Conservation (phyloP, 2,329 filamentous ascomycete species). For the Botrytis medusae region DNA sequence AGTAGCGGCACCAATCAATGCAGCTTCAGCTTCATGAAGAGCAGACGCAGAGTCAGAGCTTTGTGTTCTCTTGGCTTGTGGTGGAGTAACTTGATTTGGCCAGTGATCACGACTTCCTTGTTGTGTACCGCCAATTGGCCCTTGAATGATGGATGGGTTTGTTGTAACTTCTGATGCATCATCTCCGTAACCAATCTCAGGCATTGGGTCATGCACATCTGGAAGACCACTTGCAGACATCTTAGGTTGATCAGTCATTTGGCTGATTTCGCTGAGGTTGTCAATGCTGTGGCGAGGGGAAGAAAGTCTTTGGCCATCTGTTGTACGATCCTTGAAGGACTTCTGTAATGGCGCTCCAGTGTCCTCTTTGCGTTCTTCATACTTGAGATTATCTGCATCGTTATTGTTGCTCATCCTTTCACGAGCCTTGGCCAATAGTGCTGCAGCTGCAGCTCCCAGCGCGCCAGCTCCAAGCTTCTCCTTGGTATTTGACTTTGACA, state of each 20-base stretch:
- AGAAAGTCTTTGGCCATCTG: constrained; percentile 52
- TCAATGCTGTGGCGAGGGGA: constrained; percentile 60
- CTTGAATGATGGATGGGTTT: constrained; percentile 81
- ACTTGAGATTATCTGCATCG: constrained; percentile 34
- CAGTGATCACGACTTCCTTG: constrained; percentile 47
- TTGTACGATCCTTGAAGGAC: constrained; percentile 65
- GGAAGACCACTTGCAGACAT: constrained; percentile 72
- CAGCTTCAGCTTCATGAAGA: constrained; percentile 40
- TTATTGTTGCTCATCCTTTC: constrained; percentile 30
- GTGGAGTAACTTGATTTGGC: constrained; percentile 56
- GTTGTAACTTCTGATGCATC: constrained; percentile 69
- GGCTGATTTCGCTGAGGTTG: constrained; percentile 48
- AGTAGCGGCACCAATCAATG: constrained; percentile 49
- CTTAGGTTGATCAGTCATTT: constrained; percentile 46
- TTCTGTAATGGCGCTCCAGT: constrained; percentile 57
- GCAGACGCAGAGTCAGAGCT: constrained; percentile 31
- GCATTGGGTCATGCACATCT: constrained; percentile 67
- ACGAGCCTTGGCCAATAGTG: constrained; percentile 32
- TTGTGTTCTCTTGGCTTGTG: constrained; percentile 30
- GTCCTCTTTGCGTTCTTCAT: constrained; percentile 33
- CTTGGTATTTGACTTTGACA: constrained; percentile 36
- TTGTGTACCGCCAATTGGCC: constrained; percentile 55
- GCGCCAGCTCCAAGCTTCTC: constrained; percentile 33
- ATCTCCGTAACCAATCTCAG: constrained; percentile 68
- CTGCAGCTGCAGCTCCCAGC: constrained; percentile 32